Percentiles rank a stretch among this genome's conserved stretches.
phyloP scores from a whole-genome alignment of 495 filamentous ascomycete species.

The Cryomyces minteri region DNA sequence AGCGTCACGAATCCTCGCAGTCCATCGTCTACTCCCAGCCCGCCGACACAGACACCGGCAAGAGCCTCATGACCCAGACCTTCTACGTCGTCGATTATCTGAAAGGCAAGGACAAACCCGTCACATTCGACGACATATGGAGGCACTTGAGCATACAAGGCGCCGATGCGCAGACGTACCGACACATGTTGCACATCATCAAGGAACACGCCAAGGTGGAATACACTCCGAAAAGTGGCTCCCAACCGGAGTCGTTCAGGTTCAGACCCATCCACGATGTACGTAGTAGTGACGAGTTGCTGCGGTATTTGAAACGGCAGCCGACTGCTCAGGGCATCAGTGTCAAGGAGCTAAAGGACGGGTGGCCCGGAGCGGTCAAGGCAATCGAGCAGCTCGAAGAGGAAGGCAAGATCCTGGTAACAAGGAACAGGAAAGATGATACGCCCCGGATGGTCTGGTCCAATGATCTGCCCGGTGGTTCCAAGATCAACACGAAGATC shows the following conservation, averaged over 20 bases:
- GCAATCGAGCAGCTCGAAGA: slow-evolving; percentile 61
- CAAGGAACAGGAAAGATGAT: slow-evolving; percentile 84
- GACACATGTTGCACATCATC: slow-evolving; percentile 27
- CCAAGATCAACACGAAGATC: slow-evolving; percentile 52
- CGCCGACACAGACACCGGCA: slow-evolving; percentile 53
- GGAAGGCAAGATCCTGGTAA: slow-evolving; percentile 62
- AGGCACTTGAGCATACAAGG: slow-evolving; percentile 44
- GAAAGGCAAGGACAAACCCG: slow-evolving; percentile 52
- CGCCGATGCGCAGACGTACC: slow-evolving; percentile 19
- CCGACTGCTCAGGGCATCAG: slow-evolving; percentile 61
- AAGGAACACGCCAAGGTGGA: slow-evolving; percentile 46
- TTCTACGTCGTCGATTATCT: slow-evolving; percentile 70
- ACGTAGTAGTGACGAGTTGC: slow-evolving; percentile 49
- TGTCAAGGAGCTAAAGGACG: slow-evolving; percentile 83
- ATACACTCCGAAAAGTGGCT: slow-evolving; percentile 40
- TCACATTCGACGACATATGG: slow-evolving; percentile 54
- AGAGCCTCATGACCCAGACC: slow-evolving; percentile 67
- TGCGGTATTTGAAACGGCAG: slow-evolving; percentile 61
- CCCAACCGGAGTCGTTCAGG: slow-evolving; percentile 36
- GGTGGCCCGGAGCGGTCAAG: slow-evolving; percentile 69
- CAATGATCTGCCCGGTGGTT: slow-evolving; percentile 34
- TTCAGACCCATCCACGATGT: slow-evolving; percentile 72
- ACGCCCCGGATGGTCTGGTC: slow-evolving; percentile 72
- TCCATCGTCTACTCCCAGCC: slow-evolving; percentile 58
- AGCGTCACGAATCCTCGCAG: slow-evolving; percentile 29